A percentile compares a stretch with the other conserved stretches of the same genome.
Evolutionary conservation across 2,329 filamentous ascomycete species (phyloP).

Genomic region (Trichoderma sp.): DNA sequence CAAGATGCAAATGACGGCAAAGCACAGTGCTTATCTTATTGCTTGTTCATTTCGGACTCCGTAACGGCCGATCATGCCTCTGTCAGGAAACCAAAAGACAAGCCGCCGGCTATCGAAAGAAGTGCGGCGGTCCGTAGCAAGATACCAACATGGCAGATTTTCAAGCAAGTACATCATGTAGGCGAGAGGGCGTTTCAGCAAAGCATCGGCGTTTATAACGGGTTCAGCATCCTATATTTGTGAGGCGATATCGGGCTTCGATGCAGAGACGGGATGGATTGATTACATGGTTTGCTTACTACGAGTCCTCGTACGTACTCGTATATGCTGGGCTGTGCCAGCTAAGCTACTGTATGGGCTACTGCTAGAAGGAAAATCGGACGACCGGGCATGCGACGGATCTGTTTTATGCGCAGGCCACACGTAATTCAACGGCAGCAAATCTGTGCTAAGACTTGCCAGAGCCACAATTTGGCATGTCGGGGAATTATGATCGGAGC

Average conservation of each 20-base stretch:
- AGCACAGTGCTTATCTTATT: background rate
- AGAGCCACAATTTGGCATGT: background rate
- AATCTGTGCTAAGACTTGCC: background rate
- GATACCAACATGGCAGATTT: background rate
- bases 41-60: background rate
- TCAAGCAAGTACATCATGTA: background rate
- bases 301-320: background rate
- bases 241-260: slow-evolving; percentile 1
- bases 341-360: background rate
- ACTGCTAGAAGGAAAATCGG: background rate
- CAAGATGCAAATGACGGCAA: background rate
- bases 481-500: slow-evolving; percentile 18
- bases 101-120: background rate
- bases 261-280: background rate
- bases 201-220: background rate
- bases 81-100: background rate
- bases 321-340: background rate
- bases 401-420: slow-evolving; percentile 2
- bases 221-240: background rate
- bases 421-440: background rate
- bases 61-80: background rate
- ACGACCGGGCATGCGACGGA: slow-evolving; percentile 12
- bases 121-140: background rate
- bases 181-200: background rate
- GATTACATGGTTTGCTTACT: background rate